Base-by-base conservation (phyloP, 1,284 basidiomycete species). In the Trametes hirsuta region DNA sequence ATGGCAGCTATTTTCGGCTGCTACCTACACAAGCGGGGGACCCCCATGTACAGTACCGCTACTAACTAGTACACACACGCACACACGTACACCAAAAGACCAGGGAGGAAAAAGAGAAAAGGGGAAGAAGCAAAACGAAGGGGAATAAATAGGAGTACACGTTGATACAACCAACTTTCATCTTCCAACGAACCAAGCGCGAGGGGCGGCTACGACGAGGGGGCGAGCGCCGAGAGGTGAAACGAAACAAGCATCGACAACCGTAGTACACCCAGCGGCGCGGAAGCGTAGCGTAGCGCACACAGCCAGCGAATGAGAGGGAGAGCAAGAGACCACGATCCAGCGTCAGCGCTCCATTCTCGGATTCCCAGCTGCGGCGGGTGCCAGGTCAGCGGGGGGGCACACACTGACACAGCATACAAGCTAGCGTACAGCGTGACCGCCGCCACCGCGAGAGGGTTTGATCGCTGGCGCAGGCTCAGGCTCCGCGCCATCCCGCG, bases 121-220 rank as follows among this genome's bases (percentile, higher is more conserved):
- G 22, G 3, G 41, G 51, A 25, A 4, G 34, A 12, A 57, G 52
- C 30, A 30, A 30, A 30, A 30, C 30, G 30, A 30, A 30, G 30
- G 56, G 37, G 18, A 37, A 58, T 58, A 58, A 58, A 58, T 58
- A 58, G 18, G 22, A 58, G 56, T 58, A 58, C 55, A 57, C 55
- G 49, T 11, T 40, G 42, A 30, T 57, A 44, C 50, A 58, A 36
- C 45, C 41, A 18, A 18, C 18, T 18, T 18, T 18, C 18, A 18
- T 18, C 18, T 18, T 46, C 49, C 30, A 39, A 10, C 18, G 15
- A 15, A 39, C 22, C 44, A 48, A 41, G 41, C 45, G 47, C 30
- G 41, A 57, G 42, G 48, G 42, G 41, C 34, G 14, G 47, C 14
- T 5, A 30, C 24, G 18, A 48, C 18, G 15, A 18, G 25, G 39